Evolutionary conservation across 169 alveolate genomes (phyloP).

Genomic region (Plasmodium gaboni): DNA sequence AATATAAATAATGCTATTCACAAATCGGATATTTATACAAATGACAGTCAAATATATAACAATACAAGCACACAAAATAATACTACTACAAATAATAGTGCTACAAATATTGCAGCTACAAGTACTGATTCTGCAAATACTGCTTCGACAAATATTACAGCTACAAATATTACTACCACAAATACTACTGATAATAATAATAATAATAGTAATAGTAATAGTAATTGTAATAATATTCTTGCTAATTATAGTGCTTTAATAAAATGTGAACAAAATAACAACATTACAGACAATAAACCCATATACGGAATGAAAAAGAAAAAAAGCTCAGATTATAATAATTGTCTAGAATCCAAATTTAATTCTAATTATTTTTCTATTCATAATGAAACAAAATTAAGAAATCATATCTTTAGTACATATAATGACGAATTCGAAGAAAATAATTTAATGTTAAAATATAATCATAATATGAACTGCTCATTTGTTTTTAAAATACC

Average conservation of each 20-base stretch:
- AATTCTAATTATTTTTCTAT: not conserved
- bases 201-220: not conserved
- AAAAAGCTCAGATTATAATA: not conserved
- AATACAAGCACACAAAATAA: not conserved
- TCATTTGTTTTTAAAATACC: constrained; percentile 77
- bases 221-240: not conserved
- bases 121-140: not conserved
- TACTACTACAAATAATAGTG: not conserved
- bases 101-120: not conserved
- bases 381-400: constrained; percentile 1
- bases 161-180: not conserved
- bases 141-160: not conserved
- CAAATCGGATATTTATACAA: not conserved
- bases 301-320: not conserved
- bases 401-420: not conserved
- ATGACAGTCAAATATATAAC: not conserved
- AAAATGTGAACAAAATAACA: not conserved
- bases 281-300: not conserved
- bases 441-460: constrained; percentile 18
- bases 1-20: not conserved
- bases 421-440: constrained; percentile 13
- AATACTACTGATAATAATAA: not conserved
- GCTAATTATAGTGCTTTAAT: not conserved
- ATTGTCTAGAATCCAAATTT: not conserved
- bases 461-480: constrained; percentile 26